Base-by-base conservation (phyloP, 2,329 filamentous ascomycete genomes). In the Xylariaceae sp. region DNA sequence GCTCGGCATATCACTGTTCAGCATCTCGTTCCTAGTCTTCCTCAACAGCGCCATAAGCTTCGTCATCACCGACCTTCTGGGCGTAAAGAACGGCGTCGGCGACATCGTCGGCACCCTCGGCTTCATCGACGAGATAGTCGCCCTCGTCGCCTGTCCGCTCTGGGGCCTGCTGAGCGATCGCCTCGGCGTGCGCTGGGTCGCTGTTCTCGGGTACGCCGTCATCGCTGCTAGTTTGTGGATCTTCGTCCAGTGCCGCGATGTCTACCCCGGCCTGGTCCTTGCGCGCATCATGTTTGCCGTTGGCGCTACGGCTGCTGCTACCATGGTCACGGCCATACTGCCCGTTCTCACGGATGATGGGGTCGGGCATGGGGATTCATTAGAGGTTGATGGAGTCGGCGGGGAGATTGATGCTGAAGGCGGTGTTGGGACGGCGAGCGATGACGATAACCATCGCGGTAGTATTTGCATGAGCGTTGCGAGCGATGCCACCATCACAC, bases 291-390 rank as follows among this genome's bases (percentile, higher is more conserved):
- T 95, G 51, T 99, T 99, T 72, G 94, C 92, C 61, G 64, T 96
- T 16, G 94, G 94, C 21, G 94, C 89, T 18, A 91, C 92, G n/a
- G 94, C 92, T 19, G 85, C 88, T 5, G 81, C 91, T 13, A 97
- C 94, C 1, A 99, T 99, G 94, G 94, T 99, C 18, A 97, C 94
- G 8, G 94, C 94, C 3, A 90, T 95, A 43, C 77, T 99, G 21
- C 94, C 94, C 1, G 85, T 80, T 10, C 72, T 87, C 61, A 85
- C 83, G 5, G 79, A 80, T 58, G 80, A 82, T 30, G 72, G 67
- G 37, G 67, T 66, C 37, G 59, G 64, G 47, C 37, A 51, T 45
- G 55, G 59, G 49, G 56, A 65, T 55, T 57, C 52, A 62, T 61
- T 48, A 52, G 53, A 51, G 53, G 48, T n/a, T 34, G 32, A 26